Base-by-base conservation (phyloP, 768 basidiomycete species). In the Amanita rubescens region DNA sequence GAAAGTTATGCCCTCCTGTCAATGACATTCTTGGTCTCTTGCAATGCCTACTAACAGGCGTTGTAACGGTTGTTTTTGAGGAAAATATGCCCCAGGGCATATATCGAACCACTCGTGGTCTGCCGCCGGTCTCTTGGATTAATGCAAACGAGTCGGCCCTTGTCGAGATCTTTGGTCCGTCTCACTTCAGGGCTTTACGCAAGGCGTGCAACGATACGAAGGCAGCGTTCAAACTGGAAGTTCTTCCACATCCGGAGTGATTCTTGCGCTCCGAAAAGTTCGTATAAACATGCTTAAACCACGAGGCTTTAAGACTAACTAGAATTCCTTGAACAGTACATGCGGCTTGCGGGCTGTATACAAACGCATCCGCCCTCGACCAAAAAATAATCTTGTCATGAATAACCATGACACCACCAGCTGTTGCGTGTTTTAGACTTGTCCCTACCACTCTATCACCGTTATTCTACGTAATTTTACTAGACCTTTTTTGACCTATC, bases 91-190 rank as follows among this genome's bases (percentile, higher is more conserved):
- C 81, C 15, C 74, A 86, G 64, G 86, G 82, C 39, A 65, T 80
- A 10, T 83, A 85, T 66, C 80, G 81, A 58, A 92, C 89, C 45
- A 85, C 80, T 54, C 86, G 89, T 57, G 88, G 83, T 17, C 68
- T 91, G 14, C 89, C 90, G 17, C 80, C 87, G 10, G 75, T 77
- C n/a, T 76, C 85, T 35, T 92, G 89, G 89, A 75, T 92, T 53
- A 78, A 76, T 56, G 77, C 78, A 34, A 81, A 92, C 64, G 81
- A 90, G 65, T 66, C 72, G 4, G 72, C 77, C 44, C 79, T 92
- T 38, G 71, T 78, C 51, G 84, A 88, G 49, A 78, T 91, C 55
- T 88, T 92, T 62, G 88, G 87, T n/a, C 68, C 69, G 42, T 59
- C 81, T 39, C 88, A 88, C 64, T 90, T 79, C 71, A 81, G 77